phyloP scores from a whole-genome alignment of 2,329 filamentous ascomycete genomes.

The Aspergillus candidus region DNA sequence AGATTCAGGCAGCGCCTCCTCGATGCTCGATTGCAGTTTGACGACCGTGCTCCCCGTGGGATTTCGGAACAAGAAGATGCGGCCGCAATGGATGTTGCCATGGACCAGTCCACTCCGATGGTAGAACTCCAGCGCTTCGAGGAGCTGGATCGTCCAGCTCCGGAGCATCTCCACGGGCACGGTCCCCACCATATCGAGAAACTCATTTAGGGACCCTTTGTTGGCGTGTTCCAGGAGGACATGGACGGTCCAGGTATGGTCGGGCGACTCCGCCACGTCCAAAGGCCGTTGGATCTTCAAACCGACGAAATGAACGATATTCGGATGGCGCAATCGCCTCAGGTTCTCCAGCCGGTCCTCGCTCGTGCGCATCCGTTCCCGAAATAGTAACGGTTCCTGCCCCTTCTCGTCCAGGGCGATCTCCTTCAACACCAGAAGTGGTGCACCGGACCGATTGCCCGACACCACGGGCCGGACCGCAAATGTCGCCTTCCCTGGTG shows the following conservation, averaged over 20 bases:
- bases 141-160: slow-evolving; percentile 83
- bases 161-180: slow-evolving; percentile 70
- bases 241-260: slow-evolving; percentile 62
- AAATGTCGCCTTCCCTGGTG: slow-evolving; percentile 58
- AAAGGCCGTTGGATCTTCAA: slow-evolving; percentile 64
- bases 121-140: slow-evolving; percentile 81
- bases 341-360: slow-evolving; percentile 71
- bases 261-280: slow-evolving; percentile 34
- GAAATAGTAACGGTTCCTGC: slow-evolving; percentile 59
- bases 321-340: slow-evolving; percentile 68
- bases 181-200: slow-evolving; percentile 71
- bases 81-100: slow-evolving; percentile 71
- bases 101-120: slow-evolving; percentile 81
- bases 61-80: slow-evolving; percentile 70
- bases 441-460: slow-evolving; percentile 51
- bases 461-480: slow-evolving; percentile 64
- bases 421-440: slow-evolving; percentile 67
- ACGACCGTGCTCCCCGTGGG: slow-evolving; percentile 61
- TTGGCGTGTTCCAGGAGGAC: slow-evolving; percentile 71
- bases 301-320: slow-evolving; percentile 72
- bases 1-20: slow-evolving; percentile 46
- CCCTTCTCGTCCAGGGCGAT: slow-evolving; percentile 53
- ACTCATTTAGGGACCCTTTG: slow-evolving; percentile 74
- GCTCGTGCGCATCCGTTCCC: slow-evolving; percentile 68
- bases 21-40: slow-evolving; percentile 46